These are phyloP conservation scores for Colletotrichum musicola DNA, from an alignment of 2,329 filamentous ascomycete species.

Conservation along the genomic window DNA sequence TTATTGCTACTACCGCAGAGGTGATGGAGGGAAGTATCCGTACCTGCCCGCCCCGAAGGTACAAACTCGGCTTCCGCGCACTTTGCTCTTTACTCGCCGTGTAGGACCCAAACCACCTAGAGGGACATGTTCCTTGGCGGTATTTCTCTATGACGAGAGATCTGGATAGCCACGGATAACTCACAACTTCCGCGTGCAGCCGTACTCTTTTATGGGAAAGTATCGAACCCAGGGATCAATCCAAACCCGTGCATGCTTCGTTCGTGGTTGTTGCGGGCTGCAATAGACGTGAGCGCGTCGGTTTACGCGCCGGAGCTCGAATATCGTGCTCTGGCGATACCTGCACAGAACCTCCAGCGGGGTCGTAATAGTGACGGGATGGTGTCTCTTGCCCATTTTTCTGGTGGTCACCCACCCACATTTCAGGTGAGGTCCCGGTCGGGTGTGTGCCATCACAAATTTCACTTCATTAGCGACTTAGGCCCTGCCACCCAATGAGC, in stretches of 20 bases:
- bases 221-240: neutral
- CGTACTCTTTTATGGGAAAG: neutral
- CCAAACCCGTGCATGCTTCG: constrained; percentile 16
- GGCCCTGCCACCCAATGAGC: constrained; percentile 35
- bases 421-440: constrained; percentile 2
- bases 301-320: constrained; percentile 10
- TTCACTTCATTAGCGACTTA: constrained; percentile 22
- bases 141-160: constrained; percentile 28
- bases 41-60: neutral
- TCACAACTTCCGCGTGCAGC: neutral
- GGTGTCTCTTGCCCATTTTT: constrained; percentile 8
- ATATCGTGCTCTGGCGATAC: constrained; percentile 37
- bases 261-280: constrained; percentile 21
- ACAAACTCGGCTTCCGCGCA: constrained; percentile 20
- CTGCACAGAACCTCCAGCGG: constrained; percentile 40
- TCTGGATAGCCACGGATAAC: neutral
- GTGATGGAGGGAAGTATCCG: neutral
- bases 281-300: neutral
- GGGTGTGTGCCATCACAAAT: constrained; percentile 12
- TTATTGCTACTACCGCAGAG: too few species aligned
- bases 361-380: constrained; percentile 44
- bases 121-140: constrained; percentile 16
- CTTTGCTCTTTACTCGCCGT: constrained; percentile 6
- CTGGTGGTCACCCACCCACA: constrained; percentile 34
- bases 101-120: constrained; percentile 16